Evolutionary conservation across 495 filamentous ascomycete genomes (phyloP).

Genomic region (Podospora sp.): DNA sequence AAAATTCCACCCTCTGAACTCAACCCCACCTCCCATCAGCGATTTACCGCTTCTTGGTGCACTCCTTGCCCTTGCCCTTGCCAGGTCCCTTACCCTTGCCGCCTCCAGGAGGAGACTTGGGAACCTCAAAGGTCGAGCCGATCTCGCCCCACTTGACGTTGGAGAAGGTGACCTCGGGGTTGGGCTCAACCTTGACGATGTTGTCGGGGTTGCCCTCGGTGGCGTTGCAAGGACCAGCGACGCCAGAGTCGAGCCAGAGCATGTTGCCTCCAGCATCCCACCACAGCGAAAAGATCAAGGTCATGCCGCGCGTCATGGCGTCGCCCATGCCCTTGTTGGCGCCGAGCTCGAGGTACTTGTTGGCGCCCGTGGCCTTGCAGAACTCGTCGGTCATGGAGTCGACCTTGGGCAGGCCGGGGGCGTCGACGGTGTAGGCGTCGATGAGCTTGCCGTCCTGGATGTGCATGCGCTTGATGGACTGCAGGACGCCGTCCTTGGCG

Average conservation of each 20-base stretch:
- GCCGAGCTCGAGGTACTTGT: constrained; percentile 55
- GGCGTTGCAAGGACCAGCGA: constrained; percentile 61
- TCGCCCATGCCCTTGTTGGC: constrained; percentile 60
- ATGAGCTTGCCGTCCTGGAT: constrained; percentile 60
- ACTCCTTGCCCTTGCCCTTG: no score
- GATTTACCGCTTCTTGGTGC: no score
- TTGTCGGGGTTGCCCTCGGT: constrained; percentile 52
- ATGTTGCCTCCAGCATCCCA: constrained; percentile 63
- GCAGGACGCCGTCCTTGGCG: constrained; percentile 53
- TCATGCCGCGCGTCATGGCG: constrained; percentile 62
- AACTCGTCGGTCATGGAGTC: constrained; percentile 59
- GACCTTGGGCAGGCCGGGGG: constrained; percentile 22
- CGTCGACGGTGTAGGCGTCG: constrained; percentile 17
- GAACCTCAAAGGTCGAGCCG: constrained; percentile 56
- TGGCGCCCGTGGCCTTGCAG: constrained; percentile 60
- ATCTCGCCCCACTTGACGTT: constrained; percentile 70
- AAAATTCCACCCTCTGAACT: no score
- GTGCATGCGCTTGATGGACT: constrained; percentile 63
- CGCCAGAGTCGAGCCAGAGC: constrained; percentile 64
- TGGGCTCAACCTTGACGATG: constrained; percentile 50
- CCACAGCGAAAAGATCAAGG: constrained; percentile 64
- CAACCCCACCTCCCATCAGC: no score
- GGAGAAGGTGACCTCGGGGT: constrained; percentile 60
- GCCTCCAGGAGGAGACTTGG: background rate
- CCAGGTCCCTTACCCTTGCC: no score